phyloP scores from a whole-genome alignment of 2,329 filamentous ascomycete species.

The Dactylonectria estremocensis region DNA sequence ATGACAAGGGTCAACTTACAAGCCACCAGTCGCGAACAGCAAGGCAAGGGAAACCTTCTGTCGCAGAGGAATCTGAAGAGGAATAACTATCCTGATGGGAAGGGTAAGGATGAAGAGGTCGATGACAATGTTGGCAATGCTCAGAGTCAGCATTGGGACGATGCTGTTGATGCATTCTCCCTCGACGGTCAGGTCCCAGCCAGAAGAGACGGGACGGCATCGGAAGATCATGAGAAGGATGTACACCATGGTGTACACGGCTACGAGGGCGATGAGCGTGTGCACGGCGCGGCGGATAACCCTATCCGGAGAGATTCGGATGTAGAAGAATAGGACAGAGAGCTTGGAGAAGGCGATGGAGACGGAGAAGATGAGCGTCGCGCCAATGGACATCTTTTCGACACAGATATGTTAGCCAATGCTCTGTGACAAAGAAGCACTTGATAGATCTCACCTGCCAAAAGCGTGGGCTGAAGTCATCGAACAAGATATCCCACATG shows the following conservation, averaged over 20 bases:
- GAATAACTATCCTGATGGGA: conserved; percentile 60
- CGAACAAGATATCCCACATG: conserved; percentile 48
- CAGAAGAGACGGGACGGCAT: conserved; percentile 58
- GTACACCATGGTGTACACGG: conserved; percentile 59
- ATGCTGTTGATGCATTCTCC: conserved; percentile 60
- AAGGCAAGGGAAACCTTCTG: conserved; percentile 66
- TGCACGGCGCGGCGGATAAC: conserved; percentile 42
- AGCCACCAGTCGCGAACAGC: conserved; percentile 58
- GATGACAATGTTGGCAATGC: conserved; percentile 60
- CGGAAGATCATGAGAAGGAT: conserved; percentile 57
- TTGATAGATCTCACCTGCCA: conserved; percentile 37
- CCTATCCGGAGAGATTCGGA: conserved; percentile 55
- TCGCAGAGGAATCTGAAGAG: conserved; percentile 62
- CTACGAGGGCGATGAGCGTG: conserved; percentile 53
- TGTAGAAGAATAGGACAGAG: conserved; percentile 63
- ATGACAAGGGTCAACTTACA: conserved; percentile 36
- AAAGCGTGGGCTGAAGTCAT: conserved; percentile 43
- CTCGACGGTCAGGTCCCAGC: conserved; percentile 57
- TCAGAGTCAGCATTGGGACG: conserved; percentile 45
- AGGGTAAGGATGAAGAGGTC: conserved; percentile 63
- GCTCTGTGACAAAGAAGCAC: not conserved
- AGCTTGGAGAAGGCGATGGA: conserved; percentile 59
- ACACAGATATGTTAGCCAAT: conserved; percentile 1
- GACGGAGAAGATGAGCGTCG: conserved; percentile 60
- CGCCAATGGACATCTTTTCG: conserved; percentile 50